Evolutionary conservation across 83 land plant genomes (phyloP).

Genomic region (Larix sibirica): DNA sequence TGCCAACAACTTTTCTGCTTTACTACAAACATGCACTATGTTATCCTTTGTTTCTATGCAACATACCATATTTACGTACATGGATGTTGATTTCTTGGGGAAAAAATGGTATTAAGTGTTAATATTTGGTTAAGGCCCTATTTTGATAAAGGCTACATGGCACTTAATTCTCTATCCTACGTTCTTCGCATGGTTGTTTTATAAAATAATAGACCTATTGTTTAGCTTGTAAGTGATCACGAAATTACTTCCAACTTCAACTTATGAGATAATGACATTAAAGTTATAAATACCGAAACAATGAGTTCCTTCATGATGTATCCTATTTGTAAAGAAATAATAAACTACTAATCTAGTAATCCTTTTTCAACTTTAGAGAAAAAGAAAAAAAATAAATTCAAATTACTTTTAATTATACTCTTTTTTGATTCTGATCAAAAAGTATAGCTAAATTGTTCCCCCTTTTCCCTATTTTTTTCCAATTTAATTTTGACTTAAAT

Average conservation of each 20-base stretch:
- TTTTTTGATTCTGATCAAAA: background rate
- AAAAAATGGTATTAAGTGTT: background rate
- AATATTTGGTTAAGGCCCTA: background rate
- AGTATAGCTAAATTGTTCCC: background rate
- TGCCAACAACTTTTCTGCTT: no score
- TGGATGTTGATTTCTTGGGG: no score
- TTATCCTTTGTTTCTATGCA: no score
- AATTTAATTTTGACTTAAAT: no score
- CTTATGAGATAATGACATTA: background rate
- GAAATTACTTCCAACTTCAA: no score
- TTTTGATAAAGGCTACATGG: background rate
- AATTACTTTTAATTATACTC: background rate
- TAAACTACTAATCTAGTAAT: background rate
- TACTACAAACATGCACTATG: no score
- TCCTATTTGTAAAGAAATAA: background rate
- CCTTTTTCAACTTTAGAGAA: background rate
- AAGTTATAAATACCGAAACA: background rate
- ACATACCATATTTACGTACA: no score
- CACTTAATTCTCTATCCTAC: background rate
- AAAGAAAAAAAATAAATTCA: background rate
- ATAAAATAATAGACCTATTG: background rate
- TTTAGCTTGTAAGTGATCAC: background rate
- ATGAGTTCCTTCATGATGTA: background rate
- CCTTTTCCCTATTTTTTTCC: no score
- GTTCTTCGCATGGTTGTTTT: background rate